Percentiles rank a stretch among this genome's conserved stretches.
Conservation (phyloP, 768 basidiomycete species). For the Nevesoporus exiguus region DNA sequence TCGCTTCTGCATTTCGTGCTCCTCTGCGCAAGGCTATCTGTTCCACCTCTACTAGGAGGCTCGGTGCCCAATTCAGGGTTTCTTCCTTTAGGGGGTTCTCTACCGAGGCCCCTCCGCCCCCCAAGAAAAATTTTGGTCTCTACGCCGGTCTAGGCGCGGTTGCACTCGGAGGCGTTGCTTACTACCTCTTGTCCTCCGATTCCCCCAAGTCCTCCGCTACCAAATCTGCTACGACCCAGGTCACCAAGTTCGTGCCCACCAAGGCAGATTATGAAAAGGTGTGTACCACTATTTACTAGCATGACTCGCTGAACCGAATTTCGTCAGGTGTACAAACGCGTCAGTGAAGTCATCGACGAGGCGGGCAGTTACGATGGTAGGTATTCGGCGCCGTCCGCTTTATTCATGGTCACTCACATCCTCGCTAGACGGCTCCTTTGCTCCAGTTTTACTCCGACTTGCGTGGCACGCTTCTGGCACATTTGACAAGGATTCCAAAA, state of each 20-base stretch:
- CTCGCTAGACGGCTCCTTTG: slow-evolving; percentile 76
- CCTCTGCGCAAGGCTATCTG: slow-evolving; percentile 46
- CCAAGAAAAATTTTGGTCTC: slow-evolving; percentile 56
- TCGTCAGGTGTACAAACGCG: slow-evolving; percentile 80
- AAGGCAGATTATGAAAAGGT: slow-evolving; percentile 92
- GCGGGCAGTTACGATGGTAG: slow-evolving; percentile 79
- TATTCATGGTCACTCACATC: not conserved
- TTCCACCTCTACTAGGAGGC: slow-evolving; percentile 27
- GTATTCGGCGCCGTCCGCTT: slow-evolving; percentile 7
- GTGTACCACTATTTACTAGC: not conserved
- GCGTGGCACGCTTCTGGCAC: slow-evolving; percentile 96
- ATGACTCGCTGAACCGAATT: not conserved
- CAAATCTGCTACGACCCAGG: slow-evolving; percentile 61
- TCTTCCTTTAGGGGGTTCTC: slow-evolving; percentile 57
- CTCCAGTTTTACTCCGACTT: slow-evolving; percentile 82
- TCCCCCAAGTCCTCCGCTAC: slow-evolving; percentile 44
- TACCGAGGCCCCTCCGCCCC: slow-evolving; percentile 43
- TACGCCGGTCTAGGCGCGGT: slow-evolving; percentile 61
- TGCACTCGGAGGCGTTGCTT: slow-evolving; percentile 59
- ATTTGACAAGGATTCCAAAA: slow-evolving; percentile 74
- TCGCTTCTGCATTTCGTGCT: slow-evolving; percentile 45
- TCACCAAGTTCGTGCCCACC: slow-evolving; percentile 66
- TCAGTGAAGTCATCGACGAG: slow-evolving; percentile 74
- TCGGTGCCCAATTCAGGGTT: slow-evolving; percentile 33
- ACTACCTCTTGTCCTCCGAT: slow-evolving; percentile 55